Evolutionary conservation across 176 grass and related monocot genomes (phyloP).

Genomic region (Carex cristatella): DNA sequence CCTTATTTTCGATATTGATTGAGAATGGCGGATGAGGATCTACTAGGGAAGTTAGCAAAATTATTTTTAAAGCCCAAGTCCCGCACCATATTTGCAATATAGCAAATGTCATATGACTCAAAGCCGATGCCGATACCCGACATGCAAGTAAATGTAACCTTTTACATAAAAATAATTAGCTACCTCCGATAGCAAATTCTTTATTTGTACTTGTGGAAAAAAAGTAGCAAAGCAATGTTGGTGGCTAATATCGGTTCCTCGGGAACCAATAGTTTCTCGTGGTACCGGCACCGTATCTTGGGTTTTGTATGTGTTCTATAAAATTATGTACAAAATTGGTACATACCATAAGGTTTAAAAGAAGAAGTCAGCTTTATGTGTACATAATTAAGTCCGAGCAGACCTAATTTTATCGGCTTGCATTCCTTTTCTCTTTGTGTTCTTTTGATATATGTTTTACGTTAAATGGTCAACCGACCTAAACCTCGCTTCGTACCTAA

Average conservation of each 20-base stretch:
- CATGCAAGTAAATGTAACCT: neutral
- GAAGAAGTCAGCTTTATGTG: too few relatives aligned
- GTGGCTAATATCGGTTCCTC: neutral
- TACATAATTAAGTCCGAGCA: too few relatives aligned
- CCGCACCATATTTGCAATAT: slow-evolving; percentile 39
- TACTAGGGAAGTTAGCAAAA: slow-evolving; percentile 88
- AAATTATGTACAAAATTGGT: too few relatives aligned
- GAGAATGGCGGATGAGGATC: slow-evolving; percentile 83
- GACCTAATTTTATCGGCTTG: too few relatives aligned
- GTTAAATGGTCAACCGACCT: too few relatives aligned
- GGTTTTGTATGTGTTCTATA: neutral
- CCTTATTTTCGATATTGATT: slow-evolving; percentile 25
- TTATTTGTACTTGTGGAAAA: neutral
- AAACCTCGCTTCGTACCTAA: too few relatives aligned
- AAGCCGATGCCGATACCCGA: too few relatives aligned
- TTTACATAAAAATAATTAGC: neutral
- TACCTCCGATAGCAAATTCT: neutral
- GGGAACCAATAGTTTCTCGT: neutral
- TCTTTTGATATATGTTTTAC: too few relatives aligned
- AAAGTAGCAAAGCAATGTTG: neutral
- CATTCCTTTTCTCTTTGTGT: too few relatives aligned
- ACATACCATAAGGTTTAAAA: too few relatives aligned
- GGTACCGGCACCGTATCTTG: neutral
- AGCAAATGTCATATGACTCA: too few relatives aligned
- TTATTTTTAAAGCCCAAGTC: slow-evolving; percentile 71